Conservation (phyloP, 228 moss, liverwort and hornwort species). For the Sphagnum magellanicum region DNA sequence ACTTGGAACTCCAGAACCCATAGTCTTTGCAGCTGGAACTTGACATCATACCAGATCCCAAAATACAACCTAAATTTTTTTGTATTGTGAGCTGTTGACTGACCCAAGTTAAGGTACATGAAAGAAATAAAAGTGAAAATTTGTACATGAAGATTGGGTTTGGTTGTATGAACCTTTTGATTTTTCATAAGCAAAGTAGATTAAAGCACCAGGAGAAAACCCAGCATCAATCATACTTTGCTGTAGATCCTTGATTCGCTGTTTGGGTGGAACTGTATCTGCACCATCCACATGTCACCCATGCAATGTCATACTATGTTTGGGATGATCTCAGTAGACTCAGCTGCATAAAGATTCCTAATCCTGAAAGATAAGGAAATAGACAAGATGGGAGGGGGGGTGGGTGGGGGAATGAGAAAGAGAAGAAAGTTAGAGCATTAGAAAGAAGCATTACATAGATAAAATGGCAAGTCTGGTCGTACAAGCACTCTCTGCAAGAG, state of each 20-base stretch:
- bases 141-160: no score
- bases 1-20: no score
- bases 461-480: constrained; percentile 52
- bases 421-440: constrained; percentile 12
- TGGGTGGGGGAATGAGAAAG: background rate
- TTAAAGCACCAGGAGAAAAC: constrained; percentile 76
- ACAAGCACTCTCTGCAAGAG: constrained; percentile 66
- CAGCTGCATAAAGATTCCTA: background rate
- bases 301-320: background rate
- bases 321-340: background rate
- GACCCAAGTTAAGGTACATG: no score
- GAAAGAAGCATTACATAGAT: constrained; percentile 68
- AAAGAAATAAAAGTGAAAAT: no score
- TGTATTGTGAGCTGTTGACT: no score
- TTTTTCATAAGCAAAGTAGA: constrained; percentile 69
- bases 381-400: background rate
- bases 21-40: no score
- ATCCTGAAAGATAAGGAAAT: background rate
- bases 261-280: constrained; percentile 93
- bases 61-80: no score
- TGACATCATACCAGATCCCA: no score
- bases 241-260: constrained; percentile 59
- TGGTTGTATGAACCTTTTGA: constrained; percentile 34
- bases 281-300: constrained; percentile 8
- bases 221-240: constrained; percentile 77